Evolutionary conservation across 352 stramenopile genomes (phyloP), one percentile per base, ranked within the genome.

Genomic region (Phytophthora idaei): DNA sequence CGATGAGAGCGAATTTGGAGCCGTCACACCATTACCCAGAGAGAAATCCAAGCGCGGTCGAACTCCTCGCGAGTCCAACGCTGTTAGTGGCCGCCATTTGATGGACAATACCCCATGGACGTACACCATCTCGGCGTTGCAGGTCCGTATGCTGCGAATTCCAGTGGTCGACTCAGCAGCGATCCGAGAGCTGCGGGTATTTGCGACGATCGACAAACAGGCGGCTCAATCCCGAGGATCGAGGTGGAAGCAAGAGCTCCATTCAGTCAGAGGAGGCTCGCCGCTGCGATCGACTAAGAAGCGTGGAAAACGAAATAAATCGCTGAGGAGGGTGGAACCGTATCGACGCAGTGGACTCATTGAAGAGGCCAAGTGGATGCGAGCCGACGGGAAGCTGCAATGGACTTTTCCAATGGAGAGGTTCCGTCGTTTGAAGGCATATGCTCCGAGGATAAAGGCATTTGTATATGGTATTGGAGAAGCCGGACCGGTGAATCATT

Each of bases 401-500:
- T 92, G 83, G 84, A 78, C 68, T 9, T 65, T 94, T 14, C 75
- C 73, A 5, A 85, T 86, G 69, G 81, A 89, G 12, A 76, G 64
- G 12, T 89, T 92, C 53, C 80, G 81, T 31, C 77, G 62, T 2
- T 62, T 94, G 12, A 94, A 94, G 55, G 84, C 81, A 21, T 89
- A 87, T 41, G 63, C 55, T 1, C 86, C 86, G 14, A 73, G 81
- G 36, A 66, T 93, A 55, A 94, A 94, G 50, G 61, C 90, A 36
- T 88, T 87, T 39, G 73, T 94, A 6, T 92, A 89, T 57, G 83
- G 81, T 25, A 84, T 92, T 39, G 66, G 73, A 21, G 71, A 69
- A 1, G 67, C 74, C 17, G 55, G 60, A 12, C 42, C 48, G 1
- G 68, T 63, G 5, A 57, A 66, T 7, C 75, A 48, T 7, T 57